Base-by-base conservation (phyloP, 1,284 basidiomycete species). In the Austropuccinia psidii region DNA sequence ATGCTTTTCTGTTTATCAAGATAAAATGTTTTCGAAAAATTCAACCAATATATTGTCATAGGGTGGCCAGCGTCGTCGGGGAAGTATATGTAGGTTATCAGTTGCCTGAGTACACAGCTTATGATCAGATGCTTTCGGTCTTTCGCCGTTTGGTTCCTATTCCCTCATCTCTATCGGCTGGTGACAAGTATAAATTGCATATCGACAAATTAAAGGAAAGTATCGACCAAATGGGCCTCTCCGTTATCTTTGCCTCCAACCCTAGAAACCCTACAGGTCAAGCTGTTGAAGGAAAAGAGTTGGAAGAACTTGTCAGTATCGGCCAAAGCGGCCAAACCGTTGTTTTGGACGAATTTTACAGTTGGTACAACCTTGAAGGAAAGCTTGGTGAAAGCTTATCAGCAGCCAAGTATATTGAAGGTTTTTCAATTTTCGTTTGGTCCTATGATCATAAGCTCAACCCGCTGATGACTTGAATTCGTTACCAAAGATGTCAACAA, bases 211-310 rank as follows among this genome's bases (percentile, higher is more conserved):
- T 75, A 35, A 75, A 61, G 37, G 41, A 55, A 35, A 64, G 58
- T 60, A 37, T 61, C 35, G 43, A 52, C 55, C 88, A 84, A 3
- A 89, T 91, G 81, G 93, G 90, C 39, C 83, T 96, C 27, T 87
- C 89, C 17, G 91, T 94, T 50, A 86, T 96, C 74, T 85, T 97
- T 68, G 89, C 91, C 0, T 92, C 90, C 21, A 97, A 96, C 81
- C 91, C 91, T 15, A 87, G 92, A 74, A 94, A 94, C 79, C 91
- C 93, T 0, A 96, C 93, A 0, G 93, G 93, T 11, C 91, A 93
- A 77, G 83, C 85, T 57, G 86, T 87, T 64, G 81, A 82, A 76
- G 92, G 90, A 17, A 83, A 90, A 17, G 89, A 94, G 17, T 85
- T 97, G 73, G 86, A 89, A 77, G 86, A 89, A 58, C 86, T 97